Conservation (phyloP, 805 yeast species). For the Clavispora carvajalis region DNA sequence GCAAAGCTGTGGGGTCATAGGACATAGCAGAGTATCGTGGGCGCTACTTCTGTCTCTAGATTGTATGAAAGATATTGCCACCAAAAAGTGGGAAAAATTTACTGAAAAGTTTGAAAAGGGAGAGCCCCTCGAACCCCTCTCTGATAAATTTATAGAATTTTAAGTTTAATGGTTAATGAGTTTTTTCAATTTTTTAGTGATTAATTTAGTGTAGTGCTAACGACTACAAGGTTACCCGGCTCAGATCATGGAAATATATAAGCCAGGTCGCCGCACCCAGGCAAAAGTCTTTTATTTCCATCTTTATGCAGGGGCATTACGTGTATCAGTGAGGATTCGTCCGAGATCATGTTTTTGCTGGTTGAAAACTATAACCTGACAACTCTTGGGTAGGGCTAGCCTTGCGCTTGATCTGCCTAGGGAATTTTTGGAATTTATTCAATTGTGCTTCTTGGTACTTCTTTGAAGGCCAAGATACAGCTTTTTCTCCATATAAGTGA, state of each 20-base stretch:
- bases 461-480: constrained; percentile 25
- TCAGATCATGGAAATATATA: constrained; percentile 5
- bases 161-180: neutral
- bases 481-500: constrained; percentile 20
- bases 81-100: neutral
- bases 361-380: constrained; percentile 99
- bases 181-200: neutral
- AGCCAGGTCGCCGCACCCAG: constrained; percentile 1
- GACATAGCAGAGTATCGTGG: neutral
- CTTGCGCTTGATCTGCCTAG: constrained; percentile 48
- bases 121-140: neutral
- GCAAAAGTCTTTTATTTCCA: constrained; percentile 34
- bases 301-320: constrained; percentile 99
- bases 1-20: neutral
- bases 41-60: neutral
- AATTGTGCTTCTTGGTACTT: constrained; percentile 19
- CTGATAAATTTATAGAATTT: neutral
- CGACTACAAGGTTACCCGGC: constrained; percentile 11
- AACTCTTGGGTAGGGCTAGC: constrained; percentile 49
- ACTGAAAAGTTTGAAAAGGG: neutral
- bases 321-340: constrained; percentile 99
- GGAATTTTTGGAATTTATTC: constrained; percentile 68
- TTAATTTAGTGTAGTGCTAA: neutral
- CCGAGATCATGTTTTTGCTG: constrained; percentile 99
- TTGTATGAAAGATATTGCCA: neutral